A percentile compares a stretch with the other conserved stretches of the same genome.
Conservation (phyloP, 2,329 filamentous ascomycete species). For the Gliomastix tumulicola region DNA sequence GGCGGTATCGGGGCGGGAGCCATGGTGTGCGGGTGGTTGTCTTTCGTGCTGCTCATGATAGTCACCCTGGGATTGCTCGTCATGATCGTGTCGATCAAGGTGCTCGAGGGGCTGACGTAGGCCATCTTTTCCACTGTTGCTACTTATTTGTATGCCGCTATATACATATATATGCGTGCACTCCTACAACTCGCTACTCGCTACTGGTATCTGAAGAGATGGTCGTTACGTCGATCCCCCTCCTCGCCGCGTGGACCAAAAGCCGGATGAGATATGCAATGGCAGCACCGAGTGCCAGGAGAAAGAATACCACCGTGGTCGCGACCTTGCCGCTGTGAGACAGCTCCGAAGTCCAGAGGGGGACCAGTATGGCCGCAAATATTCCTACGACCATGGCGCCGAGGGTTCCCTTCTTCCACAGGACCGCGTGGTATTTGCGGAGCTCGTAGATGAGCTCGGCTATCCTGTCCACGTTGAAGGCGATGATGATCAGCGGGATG, state of each 20-base stretch:
- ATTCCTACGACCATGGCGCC: not conserved
- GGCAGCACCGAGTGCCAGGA: not conserved
- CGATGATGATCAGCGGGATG: not conserved
- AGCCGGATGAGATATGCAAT: not conserved
- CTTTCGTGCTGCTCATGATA: constrained; percentile 85
- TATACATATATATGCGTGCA: no score
- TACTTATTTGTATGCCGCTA: no score
- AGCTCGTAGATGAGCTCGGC: not conserved
- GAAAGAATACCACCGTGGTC: not conserved
- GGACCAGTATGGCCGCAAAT: not conserved
- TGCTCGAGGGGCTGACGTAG: no score
- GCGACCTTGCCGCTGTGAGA: not conserved
- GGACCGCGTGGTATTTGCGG: not conserved
- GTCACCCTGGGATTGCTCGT: constrained; percentile 90
- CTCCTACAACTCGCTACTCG: no score
- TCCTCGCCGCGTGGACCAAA: no score
- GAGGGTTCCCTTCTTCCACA: not conserved
- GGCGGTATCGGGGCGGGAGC: constrained; percentile 87
- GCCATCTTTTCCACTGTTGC: no score
- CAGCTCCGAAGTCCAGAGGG: not conserved
- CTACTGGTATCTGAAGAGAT: no score
- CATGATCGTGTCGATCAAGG: constrained; percentile 90
- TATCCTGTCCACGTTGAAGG: not conserved
- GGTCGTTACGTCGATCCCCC: no score
- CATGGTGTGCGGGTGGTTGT: constrained; percentile 99